Evolutionary conservation across 768 basidiomycete genomes (phyloP), one percentile per base, ranked within the genome.

Genomic region (Floccularia luteovirens): DNA sequence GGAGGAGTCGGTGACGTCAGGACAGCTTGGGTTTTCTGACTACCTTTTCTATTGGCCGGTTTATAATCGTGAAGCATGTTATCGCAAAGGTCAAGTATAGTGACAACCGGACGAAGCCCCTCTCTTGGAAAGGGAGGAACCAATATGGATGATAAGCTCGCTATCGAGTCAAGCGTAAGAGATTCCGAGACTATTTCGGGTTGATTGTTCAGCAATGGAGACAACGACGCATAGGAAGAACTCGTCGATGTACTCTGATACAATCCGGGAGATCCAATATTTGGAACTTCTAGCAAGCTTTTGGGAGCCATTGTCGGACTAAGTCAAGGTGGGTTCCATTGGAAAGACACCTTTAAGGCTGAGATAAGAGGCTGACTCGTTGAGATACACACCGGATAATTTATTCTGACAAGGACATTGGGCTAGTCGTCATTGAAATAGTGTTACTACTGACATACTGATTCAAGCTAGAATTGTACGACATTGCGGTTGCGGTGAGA

Each of bases 1-100:
- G 67, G 63, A 3, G 59, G 52, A 3, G 66, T 68, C 5, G 68
- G 67, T 17, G 54, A 50, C 19, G 60, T 57, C 31, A 63, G 52
- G 3, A 56, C 46, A 24, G 50, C 51, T 35, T 37, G 41, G 34
- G 45, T 28, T 31, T n/a, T 4, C 31, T 40, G 11, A 5, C 16
- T 23, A 16, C 27, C 27, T 36, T 31, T 24, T 41, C 41, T 22
- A 30, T 11, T 22, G 23, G 33, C n/a, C 6, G 36, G 41, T 19
- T 40, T 46, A 24, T 28, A 13, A 10, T 43, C 28, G 21, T 56
- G 52, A 43, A 57, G 58, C 52, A 63, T 49, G 21, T 50, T 44
- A 28, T 59, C 61, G 35, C 60, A 53, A 2, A 63, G 49, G 17
- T 50, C 53, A 32, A 64, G 43, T 23, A 57, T 54, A 14, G 51